These are phyloP conservation scores for Tolypocladium endophyticum DNA, from an alignment of 2,329 filamentous ascomycete genomes.

Conservation along the genomic window DNA sequence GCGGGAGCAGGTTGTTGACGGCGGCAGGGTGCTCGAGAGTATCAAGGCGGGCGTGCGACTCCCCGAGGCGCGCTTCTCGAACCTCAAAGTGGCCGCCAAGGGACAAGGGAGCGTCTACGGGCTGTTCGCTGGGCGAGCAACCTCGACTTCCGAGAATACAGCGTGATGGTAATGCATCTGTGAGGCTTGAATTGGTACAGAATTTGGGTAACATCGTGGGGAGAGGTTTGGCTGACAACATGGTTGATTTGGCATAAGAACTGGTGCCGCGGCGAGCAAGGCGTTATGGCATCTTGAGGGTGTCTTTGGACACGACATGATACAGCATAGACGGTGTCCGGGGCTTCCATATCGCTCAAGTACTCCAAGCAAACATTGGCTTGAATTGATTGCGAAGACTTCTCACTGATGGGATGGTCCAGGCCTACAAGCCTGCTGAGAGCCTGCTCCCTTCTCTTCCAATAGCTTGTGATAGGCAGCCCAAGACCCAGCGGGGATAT, in stretches of 20 bases:
- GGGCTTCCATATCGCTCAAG: not conserved
- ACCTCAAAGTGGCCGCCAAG: conserved; percentile 48
- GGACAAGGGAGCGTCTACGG: conserved; percentile 55
- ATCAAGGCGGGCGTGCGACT: conserved; percentile 65
- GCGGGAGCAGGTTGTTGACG: not conserved
- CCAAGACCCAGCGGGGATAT: too few species aligned
- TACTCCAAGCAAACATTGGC: not conserved
- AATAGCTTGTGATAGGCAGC: too few species aligned
- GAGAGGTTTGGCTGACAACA: not conserved
- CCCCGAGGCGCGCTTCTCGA: conserved; percentile 62
- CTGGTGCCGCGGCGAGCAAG: not conserved
- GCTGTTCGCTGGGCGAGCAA: conserved; percentile 21
- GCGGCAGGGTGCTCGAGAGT: conserved; percentile 65
- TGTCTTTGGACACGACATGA: not conserved
- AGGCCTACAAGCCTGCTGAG: too few species aligned
- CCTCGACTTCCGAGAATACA: not conserved
- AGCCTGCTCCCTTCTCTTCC: too few species aligned
- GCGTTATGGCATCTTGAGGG: not conserved
- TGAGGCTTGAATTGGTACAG: not conserved
- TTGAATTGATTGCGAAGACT: not conserved
- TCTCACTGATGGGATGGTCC: too few species aligned
- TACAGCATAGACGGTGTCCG: not conserved
- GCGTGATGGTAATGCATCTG: not conserved
- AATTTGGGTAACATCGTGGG: not conserved
- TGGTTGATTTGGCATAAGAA: not conserved